Conservation (phyloP, 352 stramenopile genomes). For the Pythium oligandrum region DNA sequence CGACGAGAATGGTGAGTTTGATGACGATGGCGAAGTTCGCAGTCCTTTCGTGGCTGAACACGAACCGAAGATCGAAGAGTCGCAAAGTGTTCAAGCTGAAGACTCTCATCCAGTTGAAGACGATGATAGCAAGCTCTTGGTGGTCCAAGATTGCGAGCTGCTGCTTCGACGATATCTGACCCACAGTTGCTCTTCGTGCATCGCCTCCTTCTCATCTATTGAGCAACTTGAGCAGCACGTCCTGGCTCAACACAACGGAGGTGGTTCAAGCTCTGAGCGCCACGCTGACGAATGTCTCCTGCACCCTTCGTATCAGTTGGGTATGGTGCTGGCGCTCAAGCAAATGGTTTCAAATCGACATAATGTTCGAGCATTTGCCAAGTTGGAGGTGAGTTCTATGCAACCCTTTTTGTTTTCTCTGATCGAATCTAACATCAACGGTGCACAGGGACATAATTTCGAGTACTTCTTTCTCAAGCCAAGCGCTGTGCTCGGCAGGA, state of each 20-base stretch:
- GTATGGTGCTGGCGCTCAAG: constrained; percentile 15
- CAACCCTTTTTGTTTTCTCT: background rate
- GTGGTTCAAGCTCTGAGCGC: constrained; percentile 32
- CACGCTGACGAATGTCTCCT: constrained; percentile 14
- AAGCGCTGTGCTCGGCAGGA: constrained; percentile 56
- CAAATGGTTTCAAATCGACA: constrained; percentile 6
- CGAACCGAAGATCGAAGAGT: too few relatives aligned
- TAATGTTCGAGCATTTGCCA: constrained; percentile 60
- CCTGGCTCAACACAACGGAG: constrained; percentile 50
- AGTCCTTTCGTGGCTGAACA: background rate
- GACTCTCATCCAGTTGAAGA: too few relatives aligned
- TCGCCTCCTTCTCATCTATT: background rate
- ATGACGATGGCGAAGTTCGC: constrained; percentile 3
- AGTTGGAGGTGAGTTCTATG: constrained; percentile 46
- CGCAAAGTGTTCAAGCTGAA: too few relatives aligned
- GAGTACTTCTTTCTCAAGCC: constrained; percentile 70
- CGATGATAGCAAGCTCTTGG: background rate
- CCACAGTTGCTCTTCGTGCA: constrained; percentile 1
- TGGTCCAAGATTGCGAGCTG: background rate
- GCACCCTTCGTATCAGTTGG: constrained; percentile 42
- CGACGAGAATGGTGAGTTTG: constrained; percentile 35
- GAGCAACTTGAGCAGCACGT: constrained; percentile 20
- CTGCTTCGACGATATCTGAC: constrained; percentile 6
- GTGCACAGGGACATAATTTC: constrained; percentile 41
- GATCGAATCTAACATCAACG: too few relatives aligned